These are phyloP conservation scores for Cladorrhinum sp. DNA, from an alignment of 2,329 filamentous ascomycete genomes.

Conservation along the genomic window DNA sequence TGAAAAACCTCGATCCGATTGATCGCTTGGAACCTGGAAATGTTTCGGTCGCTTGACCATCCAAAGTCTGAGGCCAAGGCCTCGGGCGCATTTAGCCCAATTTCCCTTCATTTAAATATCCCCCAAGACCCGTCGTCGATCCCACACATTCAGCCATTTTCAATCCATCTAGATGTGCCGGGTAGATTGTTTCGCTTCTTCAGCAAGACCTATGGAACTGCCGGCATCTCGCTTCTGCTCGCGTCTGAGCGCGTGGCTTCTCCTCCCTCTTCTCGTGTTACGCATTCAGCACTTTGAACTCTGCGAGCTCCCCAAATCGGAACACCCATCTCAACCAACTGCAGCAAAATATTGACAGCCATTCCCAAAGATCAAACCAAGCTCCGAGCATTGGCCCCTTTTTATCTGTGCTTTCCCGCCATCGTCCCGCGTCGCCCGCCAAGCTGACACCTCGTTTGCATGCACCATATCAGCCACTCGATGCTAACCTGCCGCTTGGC, in stretches of 20 bases:
- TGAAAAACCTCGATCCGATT: background rate
- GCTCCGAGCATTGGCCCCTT: background rate
- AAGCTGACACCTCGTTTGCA: slow-evolving; percentile 8
- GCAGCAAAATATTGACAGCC: background rate
- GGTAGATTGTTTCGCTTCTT: slow-evolving; percentile 5
- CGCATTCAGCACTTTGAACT: background rate
- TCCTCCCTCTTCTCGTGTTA: background rate
- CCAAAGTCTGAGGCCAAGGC: no score
- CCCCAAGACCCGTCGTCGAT: background rate
- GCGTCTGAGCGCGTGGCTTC: background rate
- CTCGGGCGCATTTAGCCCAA: background rate
- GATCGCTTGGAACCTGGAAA: background rate
- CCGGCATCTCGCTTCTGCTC: slow-evolving; percentile 4
- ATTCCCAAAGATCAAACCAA: background rate
- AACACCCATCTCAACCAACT: background rate
- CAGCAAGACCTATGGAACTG: slow-evolving; percentile 1
- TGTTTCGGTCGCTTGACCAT: background rate
- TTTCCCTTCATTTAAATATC: background rate
- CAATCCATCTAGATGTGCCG: background rate
- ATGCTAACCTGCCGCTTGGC: background rate
- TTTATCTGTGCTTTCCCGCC: background rate
- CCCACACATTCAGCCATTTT: background rate
- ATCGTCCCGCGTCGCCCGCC: background rate
- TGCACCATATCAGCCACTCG: slow-evolving; percentile 8
- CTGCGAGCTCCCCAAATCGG: background rate